phyloP scores from a whole-genome alignment of 768 basidiomycete species.

The Mycena alexandri region DNA sequence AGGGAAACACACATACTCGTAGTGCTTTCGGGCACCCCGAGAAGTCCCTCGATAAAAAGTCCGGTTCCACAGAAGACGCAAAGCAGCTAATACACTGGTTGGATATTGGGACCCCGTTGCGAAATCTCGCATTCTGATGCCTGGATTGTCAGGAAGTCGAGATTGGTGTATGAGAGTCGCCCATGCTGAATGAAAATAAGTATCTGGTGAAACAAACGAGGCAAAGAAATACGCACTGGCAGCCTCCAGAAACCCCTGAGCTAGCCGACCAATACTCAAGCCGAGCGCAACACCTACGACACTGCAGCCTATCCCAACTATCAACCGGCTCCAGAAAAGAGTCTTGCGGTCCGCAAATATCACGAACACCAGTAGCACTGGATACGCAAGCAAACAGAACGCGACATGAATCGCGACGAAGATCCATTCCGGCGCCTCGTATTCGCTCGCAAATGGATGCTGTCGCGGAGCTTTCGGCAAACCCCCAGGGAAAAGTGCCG shows the following conservation, averaged over 20 bases:
- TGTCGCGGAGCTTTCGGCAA: slow-evolving; percentile 31
- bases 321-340: slow-evolving; percentile 57
- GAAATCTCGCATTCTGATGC: slow-evolving; percentile 53
- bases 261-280: slow-evolving; percentile 46
- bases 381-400: slow-evolving; percentile 51
- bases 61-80: slow-evolving; percentile 53
- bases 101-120: slow-evolving; percentile 48
- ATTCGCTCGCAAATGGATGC: slow-evolving; percentile 48
- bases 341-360: slow-evolving; percentile 45
- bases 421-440: slow-evolving; percentile 52
- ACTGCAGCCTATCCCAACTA: slow-evolving; percentile 52
- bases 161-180: slow-evolving; percentile 60
- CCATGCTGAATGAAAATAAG: slow-evolving; percentile 49
- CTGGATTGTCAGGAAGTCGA: slow-evolving; percentile 44
- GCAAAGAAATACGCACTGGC: slow-evolving; percentile 46
- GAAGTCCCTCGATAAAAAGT: slow-evolving; percentile 50
- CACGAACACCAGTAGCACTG: slow-evolving; percentile 48
- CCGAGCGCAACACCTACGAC: slow-evolving; percentile 49
- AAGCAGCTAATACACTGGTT: slow-evolving; percentile 45
- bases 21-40: slow-evolving; percentile 45
- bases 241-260: slow-evolving; percentile 51
- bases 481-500: slow-evolving; percentile 32
- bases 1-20: slow-evolving; percentile 51
- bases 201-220: not conserved
- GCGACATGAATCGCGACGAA: slow-evolving; percentile 45